A percentile compares a stretch with the other conserved stretches of the same genome.
Conservation (phyloP, 345 rosid genomes). For the Moricandia arvensis region DNA sequence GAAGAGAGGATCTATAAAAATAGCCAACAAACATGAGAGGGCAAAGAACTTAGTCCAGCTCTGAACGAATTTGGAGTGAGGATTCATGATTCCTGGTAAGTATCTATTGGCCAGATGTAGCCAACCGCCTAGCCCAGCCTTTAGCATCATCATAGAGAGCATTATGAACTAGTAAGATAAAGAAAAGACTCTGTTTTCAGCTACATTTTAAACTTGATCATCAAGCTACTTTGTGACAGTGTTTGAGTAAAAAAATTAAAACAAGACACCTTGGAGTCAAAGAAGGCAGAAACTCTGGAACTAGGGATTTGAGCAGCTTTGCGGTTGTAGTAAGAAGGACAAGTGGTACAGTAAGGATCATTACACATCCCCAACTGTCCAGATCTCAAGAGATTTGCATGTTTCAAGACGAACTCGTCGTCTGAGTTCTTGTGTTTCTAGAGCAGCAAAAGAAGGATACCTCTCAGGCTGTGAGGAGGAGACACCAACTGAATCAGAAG, state of each 20-base stretch:
- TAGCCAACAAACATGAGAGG: conserved; percentile 47
- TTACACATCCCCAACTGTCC: conserved; percentile 84
- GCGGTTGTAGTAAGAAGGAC: conserved; percentile 62
- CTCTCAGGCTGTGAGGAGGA: conserved; percentile 8
- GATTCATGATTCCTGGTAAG: conserved; percentile 80
- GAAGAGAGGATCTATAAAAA: conserved; percentile 79
- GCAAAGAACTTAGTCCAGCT: conserved; percentile 63
- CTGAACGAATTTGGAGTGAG: conserved; percentile 67
- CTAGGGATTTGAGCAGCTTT: conserved; percentile 38
- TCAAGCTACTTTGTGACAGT: background rate
- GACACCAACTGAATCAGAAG: background rate
- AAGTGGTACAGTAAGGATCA: conserved; percentile 91
- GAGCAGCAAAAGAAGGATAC: background rate
- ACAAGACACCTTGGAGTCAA: conserved; percentile 28
- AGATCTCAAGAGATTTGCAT: conserved; percentile 73
- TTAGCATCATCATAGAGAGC: conserved; percentile 75
- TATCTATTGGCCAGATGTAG: conserved; percentile 34
- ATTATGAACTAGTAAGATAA: conserved; percentile 55
- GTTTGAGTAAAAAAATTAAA: background rate
- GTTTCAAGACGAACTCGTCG: conserved; percentile 45
- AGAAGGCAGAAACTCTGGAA: conserved; percentile 41
- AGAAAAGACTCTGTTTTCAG: conserved; percentile 1
- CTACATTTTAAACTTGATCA: background rate
- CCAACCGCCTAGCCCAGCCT: conserved; percentile 71
- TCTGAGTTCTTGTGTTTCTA: conserved; percentile 3